These are phyloP conservation scores for Scedosporium boydii DNA, from an alignment of 2,329 filamentous ascomycete genomes.

Conservation along the genomic window DNA sequence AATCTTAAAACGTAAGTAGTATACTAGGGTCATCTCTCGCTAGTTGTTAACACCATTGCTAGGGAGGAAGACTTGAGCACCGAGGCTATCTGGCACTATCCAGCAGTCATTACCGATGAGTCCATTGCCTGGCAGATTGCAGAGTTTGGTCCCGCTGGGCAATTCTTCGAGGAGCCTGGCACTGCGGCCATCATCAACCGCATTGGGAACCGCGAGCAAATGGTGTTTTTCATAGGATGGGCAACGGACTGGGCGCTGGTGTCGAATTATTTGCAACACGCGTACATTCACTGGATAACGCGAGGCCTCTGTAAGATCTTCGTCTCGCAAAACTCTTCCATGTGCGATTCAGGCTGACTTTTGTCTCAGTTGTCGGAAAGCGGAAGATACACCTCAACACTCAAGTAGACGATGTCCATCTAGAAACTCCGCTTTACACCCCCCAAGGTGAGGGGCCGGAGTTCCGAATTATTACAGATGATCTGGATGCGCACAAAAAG, in stretches of 20 bases:
- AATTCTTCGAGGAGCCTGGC: conserved; percentile 22
- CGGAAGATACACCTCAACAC: conserved; percentile 44
- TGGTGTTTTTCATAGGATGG: conserved; percentile 51
- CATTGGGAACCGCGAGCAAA: conserved; percentile 44
- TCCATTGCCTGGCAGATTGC: conserved; percentile 44
- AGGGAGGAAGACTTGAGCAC: conserved; percentile 36
- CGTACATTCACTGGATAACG: conserved; percentile 54
- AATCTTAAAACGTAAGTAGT: conserved; percentile 34
- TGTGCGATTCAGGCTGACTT: not conserved
- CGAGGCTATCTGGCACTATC: conserved; percentile 47
- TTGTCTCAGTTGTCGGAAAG: conserved; percentile 33
- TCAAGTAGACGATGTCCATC: conserved; percentile 54
- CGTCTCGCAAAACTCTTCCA: conserved; percentile 6
- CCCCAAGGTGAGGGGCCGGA: conserved; percentile 29
- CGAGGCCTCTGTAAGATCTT: conserved; percentile 35
- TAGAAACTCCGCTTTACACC: conserved; percentile 40
- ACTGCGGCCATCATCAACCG: conserved; percentile 52
- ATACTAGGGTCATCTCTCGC: not conserved
- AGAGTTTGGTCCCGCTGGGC: conserved; percentile 34
- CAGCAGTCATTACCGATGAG: conserved; percentile 43
- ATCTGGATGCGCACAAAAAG: conserved; percentile 34
- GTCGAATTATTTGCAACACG: conserved; percentile 50
- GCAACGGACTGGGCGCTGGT: conserved; percentile 32
- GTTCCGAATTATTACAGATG: conserved; percentile 38
- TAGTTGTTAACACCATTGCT: not conserved